Evolutionary conservation across 208 protist species (phyloP).

Genomic region (Leishmania major): DNA sequence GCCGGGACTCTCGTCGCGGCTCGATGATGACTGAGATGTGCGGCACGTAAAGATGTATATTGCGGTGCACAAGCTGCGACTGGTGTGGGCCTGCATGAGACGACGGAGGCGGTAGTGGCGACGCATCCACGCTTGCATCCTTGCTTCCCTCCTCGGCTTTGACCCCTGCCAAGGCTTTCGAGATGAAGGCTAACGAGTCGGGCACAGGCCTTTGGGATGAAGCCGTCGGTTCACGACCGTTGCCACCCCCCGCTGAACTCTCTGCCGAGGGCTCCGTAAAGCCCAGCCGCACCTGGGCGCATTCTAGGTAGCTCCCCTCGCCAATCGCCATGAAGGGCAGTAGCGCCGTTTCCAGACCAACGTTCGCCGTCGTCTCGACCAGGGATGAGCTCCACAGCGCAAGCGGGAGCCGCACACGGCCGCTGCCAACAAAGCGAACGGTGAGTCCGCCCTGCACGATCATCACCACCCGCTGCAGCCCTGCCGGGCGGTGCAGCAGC

Average conservation of each 20-base stretch:
- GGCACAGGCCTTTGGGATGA: background rate
- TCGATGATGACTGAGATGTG: conserved; percentile 30
- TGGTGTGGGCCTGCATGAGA: background rate
- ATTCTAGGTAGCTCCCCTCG: conserved; percentile 78
- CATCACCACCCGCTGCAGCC: conserved; percentile 47
- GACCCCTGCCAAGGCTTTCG: background rate
- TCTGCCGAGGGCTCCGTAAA: conserved; percentile 29
- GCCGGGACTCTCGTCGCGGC: conserved; percentile 21
- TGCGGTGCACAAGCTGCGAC: conserved; percentile 17
- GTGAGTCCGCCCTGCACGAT: conserved; percentile 72
- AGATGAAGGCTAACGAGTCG: background rate
- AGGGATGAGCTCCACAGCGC: conserved; percentile 26
- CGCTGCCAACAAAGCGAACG: conserved; percentile 60
- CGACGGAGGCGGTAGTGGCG: background rate
- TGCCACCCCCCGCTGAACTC: background rate
- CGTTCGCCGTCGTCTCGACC: conserved; percentile 30
- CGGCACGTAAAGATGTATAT: conserved; percentile 23
- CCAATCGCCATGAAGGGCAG: conserved; percentile 73
- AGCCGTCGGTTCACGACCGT: background rate
- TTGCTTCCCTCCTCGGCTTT: background rate
- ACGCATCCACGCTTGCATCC: background rate
- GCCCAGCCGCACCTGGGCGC: conserved; percentile 48
- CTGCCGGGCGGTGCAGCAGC: conserved; percentile 26
- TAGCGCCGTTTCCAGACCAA: conserved; percentile 48
- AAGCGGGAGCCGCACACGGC: conserved; percentile 59